Evolutionary conservation across 2,329 filamentous ascomycete species (phyloP), one percentile per base, ranked within the genome.

Genomic region (Coniochaeta ligniaria): DNA sequence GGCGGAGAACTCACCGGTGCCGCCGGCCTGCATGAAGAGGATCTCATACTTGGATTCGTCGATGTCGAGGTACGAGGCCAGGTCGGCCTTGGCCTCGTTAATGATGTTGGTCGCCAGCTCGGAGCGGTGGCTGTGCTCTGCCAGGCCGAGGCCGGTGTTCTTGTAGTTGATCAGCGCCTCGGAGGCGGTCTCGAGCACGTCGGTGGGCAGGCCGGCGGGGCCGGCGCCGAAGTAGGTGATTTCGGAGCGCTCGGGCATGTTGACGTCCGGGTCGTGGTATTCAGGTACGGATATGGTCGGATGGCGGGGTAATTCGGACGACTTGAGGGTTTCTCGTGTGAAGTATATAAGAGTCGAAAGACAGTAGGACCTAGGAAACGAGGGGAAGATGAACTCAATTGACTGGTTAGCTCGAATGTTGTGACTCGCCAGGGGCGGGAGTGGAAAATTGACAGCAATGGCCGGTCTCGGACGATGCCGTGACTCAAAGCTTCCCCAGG

Each of bases 211-310:
- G 35, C 86, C 80, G n/a, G 94, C 92, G 57, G 94, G 94, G 64
- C 94, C 94, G 59, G 94, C 93, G 63, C 93, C 92, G 68, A 96
- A 96, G 76, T 96, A 95, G 66, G 87, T 83, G 72, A 95, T 84
- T 65, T 94, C 88, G 67, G 85, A 80, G 75, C 91, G 82, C 65
- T 84, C 78, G 69, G 89, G 87, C 90, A 94, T 91, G 57, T 33
- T 33, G 31, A 6, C 31, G 31, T 5, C 9, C 31, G 6, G 31
- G 31, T 33, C 31, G 9, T 5, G 9, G 31, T n/a, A n/a, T n/a
- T n/a, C n/a, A n/a, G n/a, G n/a, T n/a, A n/a, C n/a, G n/a, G n/a
- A n/a, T n/a, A n/a, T n/a, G n/a, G n/a, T n/a, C n/a, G n/a, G n/a
- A n/a, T n/a, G n/a, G n/a, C n/a, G n/a, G n/a, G n/a, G n/a, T n/a